Evolutionary conservation across 441 rosid species (phyloP), one percentile per base, ranked within the genome.

Genomic region (Metrosideros polymorpha): DNA sequence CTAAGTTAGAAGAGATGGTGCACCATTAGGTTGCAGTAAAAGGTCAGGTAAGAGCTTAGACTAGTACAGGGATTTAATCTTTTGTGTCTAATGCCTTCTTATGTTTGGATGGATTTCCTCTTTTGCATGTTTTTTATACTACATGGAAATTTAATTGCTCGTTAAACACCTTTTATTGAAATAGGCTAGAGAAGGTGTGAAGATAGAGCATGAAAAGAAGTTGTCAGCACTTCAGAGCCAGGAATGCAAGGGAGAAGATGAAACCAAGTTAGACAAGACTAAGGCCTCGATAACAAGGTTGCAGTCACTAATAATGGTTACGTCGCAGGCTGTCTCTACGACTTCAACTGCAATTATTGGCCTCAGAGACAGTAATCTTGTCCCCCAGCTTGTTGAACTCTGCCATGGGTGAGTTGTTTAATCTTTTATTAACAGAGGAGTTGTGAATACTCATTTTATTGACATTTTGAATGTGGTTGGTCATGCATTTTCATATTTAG

Each of bases 131-230:
- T n/a, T 24, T 35, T 85, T 43, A 27, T 43, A 12, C 51, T 25
- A 24, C 29, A 30, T 30, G 61, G 57, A 83, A 54, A 83, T 24
- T 30, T 52, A 83, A 52, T 50, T 51, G 59, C 57, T 52, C 19
- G 0, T 83, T 32, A 7, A 27, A 50, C 9, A 3, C 51, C 63
- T 39, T 82, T 57, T 15, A 50, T 1, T 13, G 32, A 51, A 55
- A 82, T 86, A 96, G 99, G 94, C 89, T 57, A 93, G 99, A 91
- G 99, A 97, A 93, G 96, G 95, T 56, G 95, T 90, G 35, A 97
- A 94, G 93, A 97, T 97, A 89, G 99, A 92, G 90, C 98, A 95
- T 83, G 95, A 93, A 85, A 97, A 91, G 89, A 97, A 97, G 94
- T 91, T 97, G 59, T 88, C 97, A 12, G 91, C 92, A 5, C 91